These are phyloP conservation scores for Ramularia collo-cygni DNA, from an alignment of 2,329 filamentous ascomycete species.

Conservation along the genomic window DNA sequence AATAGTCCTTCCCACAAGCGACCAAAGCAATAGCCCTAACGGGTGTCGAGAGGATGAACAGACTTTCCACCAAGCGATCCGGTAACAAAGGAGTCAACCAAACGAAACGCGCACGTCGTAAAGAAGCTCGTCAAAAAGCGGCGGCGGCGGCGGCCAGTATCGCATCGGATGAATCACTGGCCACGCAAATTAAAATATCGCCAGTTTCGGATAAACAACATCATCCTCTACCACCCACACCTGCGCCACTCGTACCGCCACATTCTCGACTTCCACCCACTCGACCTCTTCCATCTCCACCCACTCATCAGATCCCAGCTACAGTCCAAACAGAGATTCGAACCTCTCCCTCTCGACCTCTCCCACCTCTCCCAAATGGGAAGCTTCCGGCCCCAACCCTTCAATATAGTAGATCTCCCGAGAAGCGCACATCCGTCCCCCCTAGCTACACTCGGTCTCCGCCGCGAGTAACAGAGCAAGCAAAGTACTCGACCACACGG, in stretches of 20 bases:
- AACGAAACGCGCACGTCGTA: no score
- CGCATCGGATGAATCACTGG: no score
- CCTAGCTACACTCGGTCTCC: background rate
- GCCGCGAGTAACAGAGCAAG: constrained; percentile 1
- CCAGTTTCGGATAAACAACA: no score
- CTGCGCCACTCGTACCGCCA: no score
- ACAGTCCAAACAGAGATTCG: background rate
- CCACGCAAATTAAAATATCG: no score
- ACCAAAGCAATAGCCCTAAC: background rate
- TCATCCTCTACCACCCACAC: no score
- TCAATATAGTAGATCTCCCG: background rate
- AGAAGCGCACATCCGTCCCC: background rate
- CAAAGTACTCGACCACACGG: background rate
- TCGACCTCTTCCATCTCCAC: constrained; percentile 1
- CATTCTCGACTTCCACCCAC: background rate
- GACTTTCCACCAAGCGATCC: background rate
- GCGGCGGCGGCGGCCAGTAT: no score
- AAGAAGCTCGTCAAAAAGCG: no score
- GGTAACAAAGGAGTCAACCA: background rate
- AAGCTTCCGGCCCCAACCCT: no score
- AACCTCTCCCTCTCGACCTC: no score
- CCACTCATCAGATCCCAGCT: background rate
- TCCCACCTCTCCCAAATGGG: no score
- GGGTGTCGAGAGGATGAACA: constrained; percentile 1
- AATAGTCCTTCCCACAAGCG: background rate